Evolutionary conservation across 306 rosid species (phyloP), one percentile per base, ranked within the genome.

Genomic region (Dryas drummondii): DNA sequence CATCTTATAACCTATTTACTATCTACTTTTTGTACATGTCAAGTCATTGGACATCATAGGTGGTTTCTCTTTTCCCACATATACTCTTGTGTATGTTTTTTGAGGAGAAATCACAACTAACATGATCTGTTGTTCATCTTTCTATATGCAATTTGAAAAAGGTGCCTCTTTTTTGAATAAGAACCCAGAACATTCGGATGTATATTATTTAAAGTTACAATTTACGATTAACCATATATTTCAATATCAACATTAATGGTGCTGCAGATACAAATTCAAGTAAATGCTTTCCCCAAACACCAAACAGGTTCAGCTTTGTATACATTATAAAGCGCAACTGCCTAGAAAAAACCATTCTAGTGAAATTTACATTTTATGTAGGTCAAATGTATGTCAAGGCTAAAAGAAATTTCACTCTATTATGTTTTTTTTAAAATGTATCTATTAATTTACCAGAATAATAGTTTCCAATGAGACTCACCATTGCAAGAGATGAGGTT

Each of bases 31-130:
- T 66, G 55, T 55, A 47, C 37, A 73, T 53, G 65, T 50, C 48
- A 49, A 51, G 15, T 76, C 68, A 61, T 71, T 22, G 52, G 2
- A 75, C 40, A 49, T 9, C 50, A 72, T 27, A 58, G 32, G 52
- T 45, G 72, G 50, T 41, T 59, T 80, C 83, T 81, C 86, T 80
- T 77, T 87, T 87, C 66, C 59, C 58, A 79, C 84, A 66, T 83
- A 70, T 55, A 75, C 72, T 50, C 17, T 58, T 19, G 49, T 16
- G 14, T 11, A 13, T 54, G 66, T 75, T 83, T 74, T 81, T 87
- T 48, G 1, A 59, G 84, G 86, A 74, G 83, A 83, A 67, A 58
- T 45, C 66, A 66, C 62, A 8, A 72, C 46, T 74, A 68, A 44
- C 68, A 32, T 19, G 19, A 72, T 55, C 75, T 77, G 62, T 52